Base-by-base conservation (phyloP, 2,329 filamentous ascomycete species). In the Sarocladium strictum region DNA sequence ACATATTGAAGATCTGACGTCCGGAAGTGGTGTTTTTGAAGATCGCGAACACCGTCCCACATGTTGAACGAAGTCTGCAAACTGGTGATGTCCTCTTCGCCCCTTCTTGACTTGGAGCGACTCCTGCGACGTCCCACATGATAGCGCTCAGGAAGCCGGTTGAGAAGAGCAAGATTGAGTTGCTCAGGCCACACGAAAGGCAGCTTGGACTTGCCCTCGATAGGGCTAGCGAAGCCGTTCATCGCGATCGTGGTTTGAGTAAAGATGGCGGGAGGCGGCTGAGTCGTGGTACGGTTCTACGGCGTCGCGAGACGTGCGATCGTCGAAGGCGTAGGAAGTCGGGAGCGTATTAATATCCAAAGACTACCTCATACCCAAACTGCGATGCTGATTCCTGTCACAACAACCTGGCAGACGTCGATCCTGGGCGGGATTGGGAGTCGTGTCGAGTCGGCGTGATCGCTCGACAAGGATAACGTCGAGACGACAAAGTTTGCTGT, bases 1-100 rank as follows among this genome's bases (percentile, higher is more conserved):
- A 90, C 69, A 69, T 97, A 95, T 72, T 97, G 92, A 38, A 88
- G 80, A 70, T 97, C 93, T 67, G 91, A 88, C 53, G 86, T 75
- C 53, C 81, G 86, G 89, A 90, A 97, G 59, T 83, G 83, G 67
- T 94, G 90, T 57, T 81, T 81, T 63, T 87, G 86, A 59, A 97
- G 76, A 35, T 86, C 82, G 57, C 83, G 81, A 58, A 97, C 71
- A 12, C 90, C 91, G 65, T 95, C 87, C 63, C 81, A 76, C 4
- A 90, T 86, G 61, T 87, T 91, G 70, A 91, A 89, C 1, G 91
- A 96, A 15, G 85, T 91, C 70, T 95, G 82, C 54, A 97, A 77
- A 27, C 79, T 79, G 52, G 90, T 82, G 64, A 97, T 83, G 59
- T 86, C 87, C 52, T 89, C 69, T 43, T 65, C 62, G 41, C 66